phyloP scores from a whole-genome alignment of 1,139 yeast genomes.

The Yamadazyma aaseri region DNA sequence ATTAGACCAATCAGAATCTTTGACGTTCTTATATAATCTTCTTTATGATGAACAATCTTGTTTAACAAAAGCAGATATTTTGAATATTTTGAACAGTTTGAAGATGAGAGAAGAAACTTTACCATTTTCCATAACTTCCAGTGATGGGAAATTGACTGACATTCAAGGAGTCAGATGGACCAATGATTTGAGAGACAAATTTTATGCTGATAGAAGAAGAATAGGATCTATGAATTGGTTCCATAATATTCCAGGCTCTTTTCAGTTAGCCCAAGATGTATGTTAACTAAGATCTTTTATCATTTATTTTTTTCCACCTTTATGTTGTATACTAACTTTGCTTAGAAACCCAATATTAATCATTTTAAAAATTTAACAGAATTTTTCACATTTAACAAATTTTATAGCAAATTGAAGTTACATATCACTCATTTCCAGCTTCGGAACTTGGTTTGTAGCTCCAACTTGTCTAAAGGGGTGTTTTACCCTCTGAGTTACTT shows the following conservation, averaged over 20 bases:
- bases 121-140: constrained; percentile 26
- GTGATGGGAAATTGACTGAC: constrained; percentile 16
- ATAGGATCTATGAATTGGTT: constrained; percentile 40
- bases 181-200: constrained; percentile 28
- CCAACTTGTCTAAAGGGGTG: constrained; percentile 33
- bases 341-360: constrained; percentile 25
- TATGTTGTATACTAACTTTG: constrained; percentile 17
- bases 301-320: too few species aligned
- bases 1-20: constrained; percentile 40
- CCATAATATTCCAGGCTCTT: constrained; percentile 36
- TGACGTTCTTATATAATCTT: constrained; percentile 40
- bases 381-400: constrained; percentile 39
- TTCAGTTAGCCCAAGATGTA: constrained; percentile 33
- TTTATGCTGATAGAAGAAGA: constrained; percentile 32
- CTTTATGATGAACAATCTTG: constrained; percentile 38
- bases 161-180: constrained; percentile 43
- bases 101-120: constrained; percentile 35
- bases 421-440: constrained; percentile 58
- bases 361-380: constrained; percentile 25
- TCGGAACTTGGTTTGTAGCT: constrained; percentile 49
- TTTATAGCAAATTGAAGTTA: constrained; percentile 45
- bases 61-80: constrained; percentile 36
- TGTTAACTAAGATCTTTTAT: too few species aligned
- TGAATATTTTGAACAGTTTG: constrained; percentile 34
- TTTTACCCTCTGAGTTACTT: constrained; percentile 42